Percentiles rank a stretch among this genome's conserved stretches.
phyloP scores from a whole-genome alignment of 2,329 filamentous ascomycete species.

The Anthostomella pinea region DNA sequence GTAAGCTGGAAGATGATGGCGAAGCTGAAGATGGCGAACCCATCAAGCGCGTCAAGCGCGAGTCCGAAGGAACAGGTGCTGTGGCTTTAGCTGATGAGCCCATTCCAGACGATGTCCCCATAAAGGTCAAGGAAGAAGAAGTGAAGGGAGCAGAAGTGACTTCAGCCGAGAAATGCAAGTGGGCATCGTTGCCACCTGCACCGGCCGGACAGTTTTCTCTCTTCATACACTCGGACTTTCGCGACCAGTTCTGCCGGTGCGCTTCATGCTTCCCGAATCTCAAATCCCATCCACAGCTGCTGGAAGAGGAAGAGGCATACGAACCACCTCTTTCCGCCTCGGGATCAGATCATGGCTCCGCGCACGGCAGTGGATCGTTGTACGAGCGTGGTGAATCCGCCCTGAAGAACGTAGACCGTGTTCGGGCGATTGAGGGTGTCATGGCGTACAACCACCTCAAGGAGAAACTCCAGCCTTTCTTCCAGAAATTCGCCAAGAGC shows the following conservation, averaged over 20 bases:
- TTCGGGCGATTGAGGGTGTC: conserved; percentile 89
- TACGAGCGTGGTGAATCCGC: conserved; percentile 91
- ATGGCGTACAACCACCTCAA: conserved; percentile 98
- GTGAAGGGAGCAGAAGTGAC: conserved; percentile 14
- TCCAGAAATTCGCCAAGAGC: conserved; percentile 90
- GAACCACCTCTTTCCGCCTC: conserved; percentile 79
- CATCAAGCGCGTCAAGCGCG: conserved; percentile 53
- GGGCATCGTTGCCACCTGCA: conserved; percentile 53
- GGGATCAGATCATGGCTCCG: conserved; percentile 53
- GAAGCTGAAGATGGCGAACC: conserved; percentile 33
- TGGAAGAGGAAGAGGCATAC: conserved; percentile 93
- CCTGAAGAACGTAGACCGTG: conserved; percentile 86
- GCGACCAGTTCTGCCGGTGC: conserved; percentile 80
- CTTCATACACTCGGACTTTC: conserved; percentile 78
- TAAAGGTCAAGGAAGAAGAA: conserved; percentile 21
- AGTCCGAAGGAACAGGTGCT: conserved; percentile 23
- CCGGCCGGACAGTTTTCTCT: conserved; percentile 68
- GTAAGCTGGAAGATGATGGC: conserved; percentile 59
- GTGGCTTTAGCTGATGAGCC: conserved; percentile 6
- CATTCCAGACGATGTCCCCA: conserved; percentile 6
- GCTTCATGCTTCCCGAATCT: conserved; percentile 74
- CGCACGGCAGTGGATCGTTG: conserved; percentile 74
- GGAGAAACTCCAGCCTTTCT: conserved; percentile 91
- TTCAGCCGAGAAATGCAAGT: conserved; percentile 51
- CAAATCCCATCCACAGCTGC: conserved; percentile 69